phyloP scores from a whole-genome alignment of 1,139 yeast genomes.

The Arxiozyma slooffiae region DNA sequence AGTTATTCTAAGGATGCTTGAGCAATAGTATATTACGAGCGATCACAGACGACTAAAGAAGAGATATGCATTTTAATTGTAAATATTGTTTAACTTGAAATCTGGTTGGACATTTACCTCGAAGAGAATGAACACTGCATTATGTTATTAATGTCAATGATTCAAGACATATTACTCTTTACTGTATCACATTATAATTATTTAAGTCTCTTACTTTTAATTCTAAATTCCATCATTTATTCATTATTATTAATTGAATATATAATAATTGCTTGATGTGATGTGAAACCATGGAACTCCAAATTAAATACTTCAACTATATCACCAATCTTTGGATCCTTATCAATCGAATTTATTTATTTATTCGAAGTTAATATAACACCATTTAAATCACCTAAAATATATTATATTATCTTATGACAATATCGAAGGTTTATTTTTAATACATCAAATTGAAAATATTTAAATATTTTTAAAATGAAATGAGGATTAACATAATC shows the following conservation, averaged over 20 bases:
- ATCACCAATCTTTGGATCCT: neutral
- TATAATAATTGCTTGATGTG: conserved; percentile 37
- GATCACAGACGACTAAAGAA: conserved; percentile 19
- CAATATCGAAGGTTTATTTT: neutral
- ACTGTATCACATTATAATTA: conserved; percentile 32
- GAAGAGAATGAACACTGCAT: conserved; percentile 50
- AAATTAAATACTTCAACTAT: conserved; percentile 21
- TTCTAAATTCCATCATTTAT: conserved; percentile 51
- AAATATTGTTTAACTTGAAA: conserved; percentile 35
- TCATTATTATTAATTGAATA: conserved; percentile 32
- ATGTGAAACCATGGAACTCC: conserved; percentile 46
- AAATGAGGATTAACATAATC: conserved; percentile 1
- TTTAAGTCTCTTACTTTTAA: conserved; percentile 33
- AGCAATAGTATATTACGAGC: neutral
- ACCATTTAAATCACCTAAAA: neutral
- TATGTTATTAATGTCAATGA: conserved; percentile 46
- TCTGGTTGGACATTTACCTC: conserved; percentile 41
- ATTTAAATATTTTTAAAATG: neutral
- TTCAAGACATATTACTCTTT: conserved; percentile 28
- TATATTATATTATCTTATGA: neutral
- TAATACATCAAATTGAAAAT: neutral
- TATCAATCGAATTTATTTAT: neutral
- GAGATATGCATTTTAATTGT: conserved; percentile 29
- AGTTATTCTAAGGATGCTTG: neutral
- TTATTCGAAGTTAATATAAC: neutral